A percentile compares a stretch with the other conserved stretches of the same genome.
Conservation (phyloP, 306 rosid species). For the Vigna reflexopilosa region DNA sequence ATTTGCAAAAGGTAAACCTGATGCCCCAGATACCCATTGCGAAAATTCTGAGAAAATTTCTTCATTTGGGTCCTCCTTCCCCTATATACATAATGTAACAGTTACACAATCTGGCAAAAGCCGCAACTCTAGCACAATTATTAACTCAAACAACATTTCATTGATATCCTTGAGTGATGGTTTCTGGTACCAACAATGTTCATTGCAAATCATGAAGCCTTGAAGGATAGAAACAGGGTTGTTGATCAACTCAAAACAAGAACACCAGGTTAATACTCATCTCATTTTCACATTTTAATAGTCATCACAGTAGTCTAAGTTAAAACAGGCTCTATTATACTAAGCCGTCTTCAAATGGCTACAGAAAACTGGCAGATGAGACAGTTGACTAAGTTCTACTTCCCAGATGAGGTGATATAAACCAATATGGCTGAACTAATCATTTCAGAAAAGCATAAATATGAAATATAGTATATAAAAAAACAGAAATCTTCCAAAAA, state of each 20-base stretch:
- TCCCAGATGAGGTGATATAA: background rate
- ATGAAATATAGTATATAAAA: background rate
- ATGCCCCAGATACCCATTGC: constrained; percentile 56
- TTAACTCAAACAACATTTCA: constrained; percentile 31
- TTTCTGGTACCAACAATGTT: background rate
- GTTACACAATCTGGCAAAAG: constrained; percentile 19
- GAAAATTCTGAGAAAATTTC: constrained; percentile 54
- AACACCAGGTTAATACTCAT: background rate
- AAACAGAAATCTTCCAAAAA: background rate
- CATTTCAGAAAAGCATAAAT: background rate
- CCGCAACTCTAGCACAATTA: background rate
- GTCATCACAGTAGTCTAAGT: background rate
- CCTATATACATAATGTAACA: constrained; percentile 58
- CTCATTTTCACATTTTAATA: background rate
- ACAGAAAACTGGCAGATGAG: background rate
- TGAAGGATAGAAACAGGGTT: constrained; percentile 1
- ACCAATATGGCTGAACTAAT: background rate
- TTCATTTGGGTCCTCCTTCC: constrained; percentile 53
- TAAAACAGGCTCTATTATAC: background rate
- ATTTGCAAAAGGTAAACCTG: constrained; percentile 60
- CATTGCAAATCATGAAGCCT: constrained; percentile 13
- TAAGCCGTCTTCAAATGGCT: too few relatives aligned
- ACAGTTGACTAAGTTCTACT: background rate
- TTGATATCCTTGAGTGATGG: background rate
- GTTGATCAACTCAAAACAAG: constrained; percentile 20